Base-by-base conservation (phyloP, 2,329 filamentous ascomycete genomes). In the Daldinia sp. region DNA sequence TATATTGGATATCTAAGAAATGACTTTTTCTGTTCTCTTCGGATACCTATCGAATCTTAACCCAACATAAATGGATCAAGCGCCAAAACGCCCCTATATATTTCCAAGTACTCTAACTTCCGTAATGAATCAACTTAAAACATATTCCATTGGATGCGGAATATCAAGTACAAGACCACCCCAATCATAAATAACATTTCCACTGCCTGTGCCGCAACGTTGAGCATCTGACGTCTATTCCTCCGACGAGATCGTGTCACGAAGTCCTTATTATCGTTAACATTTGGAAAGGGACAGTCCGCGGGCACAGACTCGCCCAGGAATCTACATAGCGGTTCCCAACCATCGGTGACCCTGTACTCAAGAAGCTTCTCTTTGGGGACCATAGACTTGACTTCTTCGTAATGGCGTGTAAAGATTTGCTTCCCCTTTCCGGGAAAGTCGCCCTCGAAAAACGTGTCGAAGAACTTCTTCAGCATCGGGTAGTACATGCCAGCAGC, bases 381-480 rank as follows among this genome's bases (percentile, higher is more conserved):
- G 12, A 80, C 78, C 62, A 78, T 48, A 48, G 57, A 67, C 42
- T 67, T 69, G 13, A 79, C 74, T 51, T 76, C 74, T 1, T 72
- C 76, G 55, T 78, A 76, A 68, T 79, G 78, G 33, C 77, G 75
- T 39, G 80, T 78, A 81, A 88, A 92, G 51, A 88, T 82, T 59
- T 88, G 83, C 81, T 91, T 91, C 75, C 89, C 90, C 66, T 86
- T 82, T 77, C 86, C 86, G 75, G 86, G 85, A 77, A 92, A 92
- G 76, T 91, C 89, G 57, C 87, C 88, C 68, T 88, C 84, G 83
- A 90, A 92, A 80, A 91, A 91, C 63, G 84, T 86, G 73, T 88
- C 85, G 81, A 90, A 92, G 82, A 91, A 90, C 79, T 89, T 90
- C 78, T 85, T 84, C 65, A 92, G 83, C 89, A 92, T 91, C 42